Evolutionary conservation across 371 early-diverging fungal species (phyloP), one percentile per base, ranked within the genome.

Genomic region (Fennellomyces sp.): DNA sequence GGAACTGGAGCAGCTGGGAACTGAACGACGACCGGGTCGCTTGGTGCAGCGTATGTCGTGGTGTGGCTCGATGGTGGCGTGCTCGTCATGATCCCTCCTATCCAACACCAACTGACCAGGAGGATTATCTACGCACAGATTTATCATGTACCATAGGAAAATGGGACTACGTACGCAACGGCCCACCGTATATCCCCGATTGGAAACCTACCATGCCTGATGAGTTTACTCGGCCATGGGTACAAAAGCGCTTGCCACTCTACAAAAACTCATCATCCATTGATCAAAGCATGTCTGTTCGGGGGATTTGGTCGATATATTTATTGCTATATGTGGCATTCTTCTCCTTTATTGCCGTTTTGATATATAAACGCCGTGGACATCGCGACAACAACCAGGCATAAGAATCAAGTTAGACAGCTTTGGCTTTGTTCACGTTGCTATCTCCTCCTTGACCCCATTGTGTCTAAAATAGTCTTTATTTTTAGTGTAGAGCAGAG

Each of bases 1-100:
- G n/a, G 7, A 56, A 61, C 2, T 77, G 78, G 78, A 64, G 66
- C n/a, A 69, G 70, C 26, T 29, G 61, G 8, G 38, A 29, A 0
- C 35, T 51, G 0, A 50, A 64, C 29, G 59, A 61, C 25, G 19
- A 69, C 6, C 29, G 58, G 26, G 62, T 65, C 0, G 58, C 68
- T n/a, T 77, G 71, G 35, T 77, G 78, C 17, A 60, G 69, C 7
- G 51, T 77, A 5, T 77, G 78, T 35, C 74, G 68, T 7, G 70
- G 73, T 15, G 45, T 70, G 8, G 61, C 68, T 23, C 66, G 69
- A 12, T 68, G 68, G 63, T 77, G 78, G 78, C 56, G 48, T 12
- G 58, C 60, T 3, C 45, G 72, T 26, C 53, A 51, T 13, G 55
- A 61, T 29, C 25, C 50, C 30, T 36, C 36, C 36, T 54, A 36